These are phyloP conservation scores for Phytopythium chamaehyphon DNA, from an alignment of 352 stramenopile species.

Conservation along the genomic window DNA sequence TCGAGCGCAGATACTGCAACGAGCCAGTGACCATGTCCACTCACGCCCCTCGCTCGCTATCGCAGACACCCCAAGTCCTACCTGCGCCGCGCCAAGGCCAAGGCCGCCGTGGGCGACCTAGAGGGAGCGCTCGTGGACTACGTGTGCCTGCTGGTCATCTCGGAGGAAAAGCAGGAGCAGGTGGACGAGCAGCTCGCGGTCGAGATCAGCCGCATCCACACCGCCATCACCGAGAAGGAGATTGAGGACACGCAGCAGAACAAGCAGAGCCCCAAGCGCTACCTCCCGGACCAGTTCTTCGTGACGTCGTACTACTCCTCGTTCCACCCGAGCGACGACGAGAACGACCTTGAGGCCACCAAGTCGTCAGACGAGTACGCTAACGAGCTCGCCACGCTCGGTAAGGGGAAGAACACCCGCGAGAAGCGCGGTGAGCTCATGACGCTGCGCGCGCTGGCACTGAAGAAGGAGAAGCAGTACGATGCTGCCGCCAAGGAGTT, in stretches of 20 bases:
- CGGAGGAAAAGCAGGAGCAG: slow-evolving; percentile 71
- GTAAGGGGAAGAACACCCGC: slow-evolving; percentile 18
- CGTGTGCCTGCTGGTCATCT: slow-evolving; percentile 74
- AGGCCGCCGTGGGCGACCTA: slow-evolving; percentile 40
- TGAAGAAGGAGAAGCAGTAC: slow-evolving; percentile 68
- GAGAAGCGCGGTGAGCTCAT: slow-evolving; percentile 46
- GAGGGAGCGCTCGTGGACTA: slow-evolving; percentile 72
- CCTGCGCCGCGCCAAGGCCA: slow-evolving; percentile 68
- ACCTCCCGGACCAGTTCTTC: slow-evolving; percentile 77
- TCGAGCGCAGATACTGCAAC: too few species aligned
- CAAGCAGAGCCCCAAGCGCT: slow-evolving; percentile 52
- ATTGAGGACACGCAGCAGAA: slow-evolving; percentile 56
- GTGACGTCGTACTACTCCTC: slow-evolving; percentile 86
- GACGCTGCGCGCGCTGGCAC: slow-evolving; percentile 53
- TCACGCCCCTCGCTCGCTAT: too few species aligned
- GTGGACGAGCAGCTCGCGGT: slow-evolving; percentile 62
- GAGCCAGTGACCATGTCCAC: too few species aligned
- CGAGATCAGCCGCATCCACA: slow-evolving; percentile 78
- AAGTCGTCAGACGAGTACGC: slow-evolving; percentile 61
- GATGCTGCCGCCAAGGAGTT: slow-evolving; percentile 59
- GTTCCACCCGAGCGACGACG: slow-evolving; percentile 75
- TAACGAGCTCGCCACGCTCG: slow-evolving; percentile 37
- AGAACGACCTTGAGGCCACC: slow-evolving; percentile 57
- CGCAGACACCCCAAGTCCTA: slow-evolving; percentile 71
- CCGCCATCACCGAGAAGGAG: slow-evolving; percentile 61